Evolutionary conservation across 2,329 filamentous ascomycete genomes (phyloP), one percentile per base, ranked within the genome.

Genomic region (Phoma sp.): DNA sequence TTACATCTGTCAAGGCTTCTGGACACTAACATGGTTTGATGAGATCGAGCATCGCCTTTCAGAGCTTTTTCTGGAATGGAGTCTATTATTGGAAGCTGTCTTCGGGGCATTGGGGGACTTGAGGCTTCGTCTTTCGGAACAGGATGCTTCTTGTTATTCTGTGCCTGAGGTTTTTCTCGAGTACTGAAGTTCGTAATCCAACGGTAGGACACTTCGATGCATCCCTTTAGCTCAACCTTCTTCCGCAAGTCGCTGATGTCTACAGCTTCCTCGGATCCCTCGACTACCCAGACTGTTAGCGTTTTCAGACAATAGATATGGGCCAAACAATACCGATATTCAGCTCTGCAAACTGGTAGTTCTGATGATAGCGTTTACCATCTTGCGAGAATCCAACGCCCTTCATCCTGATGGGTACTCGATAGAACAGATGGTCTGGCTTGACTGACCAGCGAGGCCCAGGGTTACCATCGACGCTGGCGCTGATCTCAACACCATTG

Each of bases 261-360:
- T 3, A 29, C 13, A 5, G 32, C 1, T 2, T 10, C 22, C 5
- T 36, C 29, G 11, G 10, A 1, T 8, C 52, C 49, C 10, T 66
- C 49, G 48, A 14, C 56, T 60, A 47, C 22, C 5, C 40, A 30
- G 7, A 18, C 7, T 1, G 13, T 35, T 24, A 41, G 23, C 10
- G 4, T 22, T 5, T 6, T 32, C 10, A 9, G 5, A 35, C 11
- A 2, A 25, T 10, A 9, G 10, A 11, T 23, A 18, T 29, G 22
- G 27, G 29, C 3, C n/a, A 2, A 4, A 36, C 7, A 4, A 24
- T 47, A 65, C 61, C 47, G 25, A 55, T 60, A 8, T 47, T 41
- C 9, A 66, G 53, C 14, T 65, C 45, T 7, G 58, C 61, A 36
- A 70, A 70, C 25, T 57, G 44, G 37, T 69, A 70, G n/a, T 61